These are phyloP conservation scores for Tremellales sp. DNA, from an alignment of 1,284 basidiomycete genomes.

Conservation along the genomic window DNA sequence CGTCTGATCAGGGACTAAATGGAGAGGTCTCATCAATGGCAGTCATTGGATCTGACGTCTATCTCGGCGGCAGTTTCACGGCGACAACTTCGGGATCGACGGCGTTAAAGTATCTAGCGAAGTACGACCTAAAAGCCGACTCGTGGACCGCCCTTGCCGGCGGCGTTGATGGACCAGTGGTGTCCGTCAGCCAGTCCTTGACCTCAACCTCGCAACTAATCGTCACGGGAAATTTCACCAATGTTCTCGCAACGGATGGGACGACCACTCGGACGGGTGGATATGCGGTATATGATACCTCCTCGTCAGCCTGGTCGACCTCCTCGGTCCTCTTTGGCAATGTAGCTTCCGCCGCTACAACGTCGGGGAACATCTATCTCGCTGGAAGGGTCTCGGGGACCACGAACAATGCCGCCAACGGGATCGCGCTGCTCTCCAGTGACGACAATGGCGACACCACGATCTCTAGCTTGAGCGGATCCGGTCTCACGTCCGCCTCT, in stretches of 20 bases:
- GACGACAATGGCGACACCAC: conserved; percentile 30
- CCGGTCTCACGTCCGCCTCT: conserved; percentile 15
- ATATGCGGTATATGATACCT: conserved; percentile 73
- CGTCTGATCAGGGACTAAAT: conserved; percentile 66
- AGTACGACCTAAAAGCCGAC: conserved; percentile 67
- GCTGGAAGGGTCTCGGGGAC: conserved; percentile 50
- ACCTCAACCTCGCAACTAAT: conserved; percentile 53
- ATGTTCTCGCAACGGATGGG: conserved; percentile 50
- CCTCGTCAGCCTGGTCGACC: conserved; percentile 59
- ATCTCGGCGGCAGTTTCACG: conserved; percentile 79
- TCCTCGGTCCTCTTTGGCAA: conserved; percentile 67
- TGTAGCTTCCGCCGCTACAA: conserved; percentile 63
- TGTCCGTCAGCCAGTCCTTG: conserved; percentile 56
- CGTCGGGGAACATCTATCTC: conserved; percentile 45
- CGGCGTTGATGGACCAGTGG: conserved; percentile 74
- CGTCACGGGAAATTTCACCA: conserved; percentile 72
- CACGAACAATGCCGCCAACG: conserved; percentile 45
- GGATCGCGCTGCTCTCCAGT: conserved; percentile 49
- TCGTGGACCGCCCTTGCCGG: conserved; percentile 67
- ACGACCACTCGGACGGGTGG: conserved; percentile 57
- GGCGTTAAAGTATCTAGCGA: conserved; percentile 62
- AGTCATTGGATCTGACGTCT: conserved; percentile 61
- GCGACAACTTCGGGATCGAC: conserved; percentile 60
- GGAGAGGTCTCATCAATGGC: conserved; percentile 67
- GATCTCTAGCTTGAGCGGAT: conserved; percentile 28